phyloP scores from a whole-genome alignment of 2,329 filamentous ascomycete genomes.

The Epichloe gansuensis region DNA sequence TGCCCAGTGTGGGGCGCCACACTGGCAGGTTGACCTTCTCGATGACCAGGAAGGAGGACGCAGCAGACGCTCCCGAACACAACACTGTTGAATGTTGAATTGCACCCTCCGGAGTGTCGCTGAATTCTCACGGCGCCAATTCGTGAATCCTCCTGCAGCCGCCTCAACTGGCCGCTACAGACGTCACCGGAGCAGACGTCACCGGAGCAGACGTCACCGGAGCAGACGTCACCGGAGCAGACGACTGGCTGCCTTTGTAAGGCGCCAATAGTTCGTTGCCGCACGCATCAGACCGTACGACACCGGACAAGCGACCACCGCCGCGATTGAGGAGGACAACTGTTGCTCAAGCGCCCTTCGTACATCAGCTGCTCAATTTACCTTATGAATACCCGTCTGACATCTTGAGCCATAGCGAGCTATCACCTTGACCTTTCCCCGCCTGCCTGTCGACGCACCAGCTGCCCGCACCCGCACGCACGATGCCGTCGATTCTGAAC shows the following conservation, averaged over 20 bases:
- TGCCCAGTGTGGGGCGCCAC: no score
- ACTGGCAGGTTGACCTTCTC: no score
- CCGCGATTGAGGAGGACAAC: background rate
- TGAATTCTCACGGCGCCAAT: background rate
- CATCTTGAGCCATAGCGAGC: background rate
- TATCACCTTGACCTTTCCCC: background rate
- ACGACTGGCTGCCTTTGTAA: background rate
- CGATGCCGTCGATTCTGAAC: slow-evolving; percentile 57
- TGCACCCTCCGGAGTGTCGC: background rate
- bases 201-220: background rate
- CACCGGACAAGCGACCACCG: background rate
- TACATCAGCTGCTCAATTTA: background rate
- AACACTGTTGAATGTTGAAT: no score
- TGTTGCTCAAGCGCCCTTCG: background rate
- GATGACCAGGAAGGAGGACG: no score
- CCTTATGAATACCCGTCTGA: background rate
- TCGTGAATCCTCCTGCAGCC: background rate
- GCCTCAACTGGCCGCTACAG: background rate
- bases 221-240: background rate
- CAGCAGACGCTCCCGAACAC: no score
- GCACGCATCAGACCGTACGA: no score
- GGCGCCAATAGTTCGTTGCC: background rate
- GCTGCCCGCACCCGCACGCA: slow-evolving; percentile 9
- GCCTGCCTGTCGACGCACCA: background rate
- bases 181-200: background rate